Evolutionary conservation across 2,329 filamentous ascomycete genomes (phyloP), one percentile per base, ranked within the genome.

Genomic region (Cadophora sp.): DNA sequence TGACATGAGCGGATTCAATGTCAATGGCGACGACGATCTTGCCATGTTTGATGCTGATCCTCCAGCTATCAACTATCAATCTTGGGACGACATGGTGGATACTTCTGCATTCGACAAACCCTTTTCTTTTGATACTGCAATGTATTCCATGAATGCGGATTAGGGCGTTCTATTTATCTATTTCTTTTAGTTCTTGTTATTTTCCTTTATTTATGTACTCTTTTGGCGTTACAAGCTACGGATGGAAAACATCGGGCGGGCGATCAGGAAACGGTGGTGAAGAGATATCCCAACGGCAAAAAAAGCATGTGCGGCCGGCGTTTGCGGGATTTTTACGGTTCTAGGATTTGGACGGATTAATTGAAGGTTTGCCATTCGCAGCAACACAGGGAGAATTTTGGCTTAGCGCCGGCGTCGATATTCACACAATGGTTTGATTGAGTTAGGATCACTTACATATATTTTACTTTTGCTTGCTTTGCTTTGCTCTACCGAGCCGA

Each of bases 31-130:
- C 8, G 70, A 72, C 3, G 68, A 77, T 62, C 41, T 72, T 20
- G 67, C 71, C 27, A 74, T 76, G 68, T 70, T 76, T 45, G 72
- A 77, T 59, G 71, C 71, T 24, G 70, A 74, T 13, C 67, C 66
- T 58, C 70, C 61, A 39, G 30, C 66, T 6, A 71, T 77, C 30
- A 74, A 75, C 20, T 67, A 73, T 74, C 27, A 76, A 65, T 69
- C 70, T 7, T 85, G 84, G 82, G 85, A 87, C 43, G 83, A 87
- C n/a, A 67, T 84, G 45, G 74, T 80, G 4, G 74, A 76, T 62
- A 53, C 59, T 30, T 74, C 77, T 0, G 82, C 85, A 72, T 85
- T 86, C 69, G 79, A 79, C 62, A 87, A 87, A 75, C 81, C 84
- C 0, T 85, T 87, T 68, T 73, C 80, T 69, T 78, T 89, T 63